Evolutionary conservation across 106 monocot genomes (phyloP).

Genomic region (Allium cepa): DNA sequence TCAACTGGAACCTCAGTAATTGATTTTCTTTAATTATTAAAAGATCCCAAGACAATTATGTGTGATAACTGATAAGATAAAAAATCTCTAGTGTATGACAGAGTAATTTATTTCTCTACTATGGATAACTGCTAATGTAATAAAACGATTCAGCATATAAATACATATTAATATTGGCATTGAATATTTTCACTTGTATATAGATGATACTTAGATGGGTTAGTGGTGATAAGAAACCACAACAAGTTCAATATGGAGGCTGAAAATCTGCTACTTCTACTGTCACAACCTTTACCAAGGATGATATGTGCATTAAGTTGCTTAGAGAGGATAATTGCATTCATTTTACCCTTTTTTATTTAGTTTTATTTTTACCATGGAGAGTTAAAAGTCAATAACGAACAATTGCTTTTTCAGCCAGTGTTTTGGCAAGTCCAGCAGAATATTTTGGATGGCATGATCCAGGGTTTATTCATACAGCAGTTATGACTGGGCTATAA

Average conservation of each 20-base stretch:
- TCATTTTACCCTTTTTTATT: neutral
- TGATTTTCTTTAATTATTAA: too few relatives aligned
- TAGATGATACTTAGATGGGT: slow-evolving; percentile 76
- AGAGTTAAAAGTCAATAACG: too few relatives aligned
- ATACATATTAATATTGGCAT: too few relatives aligned
- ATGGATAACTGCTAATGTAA: neutral
- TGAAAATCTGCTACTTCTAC: slow-evolving; percentile 25
- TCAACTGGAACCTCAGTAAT: slow-evolving; percentile 36
- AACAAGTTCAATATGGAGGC: slow-evolving; percentile 39
- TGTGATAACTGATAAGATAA: neutral
- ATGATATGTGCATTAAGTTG: slow-evolving; percentile 66
- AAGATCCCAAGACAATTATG: too few relatives aligned
- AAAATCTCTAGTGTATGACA: neutral
- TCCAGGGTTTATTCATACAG: slow-evolving; percentile 75
- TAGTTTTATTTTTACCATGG: too few relatives aligned
- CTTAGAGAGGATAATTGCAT: neutral
- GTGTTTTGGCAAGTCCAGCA: slow-evolving; percentile 39
- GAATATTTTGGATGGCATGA: slow-evolving; percentile 82
- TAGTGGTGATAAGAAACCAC: slow-evolving; percentile 48
- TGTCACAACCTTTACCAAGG: slow-evolving; percentile 40
- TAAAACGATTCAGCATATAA: too few relatives aligned
- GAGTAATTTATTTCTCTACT: neutral
- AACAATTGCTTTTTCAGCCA: slow-evolving; percentile 7
- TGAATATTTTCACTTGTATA: neutral
- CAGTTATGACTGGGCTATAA: slow-evolving; percentile 46